phyloP scores from a whole-genome alignment of 371 early-diverging fungal genomes.

The Apophysomyces variabilis region DNA sequence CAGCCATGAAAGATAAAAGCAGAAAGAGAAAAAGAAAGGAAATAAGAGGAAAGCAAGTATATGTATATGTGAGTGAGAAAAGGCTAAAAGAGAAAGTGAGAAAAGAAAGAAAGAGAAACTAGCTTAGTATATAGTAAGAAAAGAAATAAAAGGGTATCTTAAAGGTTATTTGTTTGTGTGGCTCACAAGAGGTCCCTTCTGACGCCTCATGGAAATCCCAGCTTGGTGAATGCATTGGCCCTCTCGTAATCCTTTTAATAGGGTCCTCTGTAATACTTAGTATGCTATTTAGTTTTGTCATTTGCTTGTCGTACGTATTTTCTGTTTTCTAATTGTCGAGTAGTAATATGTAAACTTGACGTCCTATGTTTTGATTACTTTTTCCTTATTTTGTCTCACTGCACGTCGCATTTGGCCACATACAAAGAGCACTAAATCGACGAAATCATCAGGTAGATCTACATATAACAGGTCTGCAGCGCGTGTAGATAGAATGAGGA shows the following conservation, averaged over 20 bases:
- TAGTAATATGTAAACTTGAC: background rate
- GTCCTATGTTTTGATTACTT: conserved; percentile 5
- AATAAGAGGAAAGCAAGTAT: conserved; percentile 7
- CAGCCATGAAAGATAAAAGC: conserved; percentile 9
- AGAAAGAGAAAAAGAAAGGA: conserved; percentile 8
- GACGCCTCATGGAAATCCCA: conserved; percentile 6
- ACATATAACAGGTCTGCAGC: background rate
- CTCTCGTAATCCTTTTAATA: background rate
- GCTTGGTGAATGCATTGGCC: background rate
- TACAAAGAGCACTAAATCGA: background rate
- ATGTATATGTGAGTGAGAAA: background rate
- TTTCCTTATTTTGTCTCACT: conserved; percentile 6
- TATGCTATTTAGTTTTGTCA: too few relatives aligned
- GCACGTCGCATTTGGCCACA: conserved; percentile 2
- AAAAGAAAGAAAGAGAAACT: background rate
- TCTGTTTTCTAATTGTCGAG: too few relatives aligned
- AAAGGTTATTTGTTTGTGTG: conserved; percentile 9
- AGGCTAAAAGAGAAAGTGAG: background rate
- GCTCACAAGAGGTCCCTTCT: conserved; percentile 11
- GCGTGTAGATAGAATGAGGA: too few relatives aligned
- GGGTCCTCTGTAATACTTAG: too few relatives aligned
- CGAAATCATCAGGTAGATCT: background rate
- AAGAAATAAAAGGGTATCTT: background rate
- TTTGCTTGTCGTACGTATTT: too few relatives aligned
- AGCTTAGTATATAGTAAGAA: background rate